Percentiles rank a stretch among this genome's conserved stretches.
Evolutionary conservation across 768 basidiomycete species (phyloP).

Genomic region (Serendipita vermifera): DNA sequence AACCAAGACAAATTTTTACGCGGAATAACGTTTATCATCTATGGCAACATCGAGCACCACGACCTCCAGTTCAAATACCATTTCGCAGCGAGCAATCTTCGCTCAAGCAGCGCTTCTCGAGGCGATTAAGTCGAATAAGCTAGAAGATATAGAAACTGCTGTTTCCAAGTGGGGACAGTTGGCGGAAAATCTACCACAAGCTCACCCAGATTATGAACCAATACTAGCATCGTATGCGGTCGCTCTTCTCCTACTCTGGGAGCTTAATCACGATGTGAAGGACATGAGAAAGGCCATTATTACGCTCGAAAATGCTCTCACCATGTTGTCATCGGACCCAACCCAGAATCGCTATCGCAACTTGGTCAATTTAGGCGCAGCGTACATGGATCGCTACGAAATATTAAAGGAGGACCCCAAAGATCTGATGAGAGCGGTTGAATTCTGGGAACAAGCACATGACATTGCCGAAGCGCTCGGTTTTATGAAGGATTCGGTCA

Average conservation of each 20-base stretch:
- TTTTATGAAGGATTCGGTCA: not conserved
- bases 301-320: constrained; percentile 3
- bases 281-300: constrained; percentile 4
- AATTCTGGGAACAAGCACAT: constrained; percentile 1
- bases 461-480: not conserved
- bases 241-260: constrained; percentile 1
- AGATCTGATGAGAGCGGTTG: not conserved
- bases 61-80: too few relatives aligned
- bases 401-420: not conserved
- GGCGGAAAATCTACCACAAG: not conserved
- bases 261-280: not conserved
- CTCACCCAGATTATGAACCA: constrained; percentile 5
- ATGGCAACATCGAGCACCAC: too few relatives aligned
- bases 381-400: not conserved
- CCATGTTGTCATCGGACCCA: not conserved
- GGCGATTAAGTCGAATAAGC: not conserved
- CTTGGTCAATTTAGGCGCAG: not conserved
- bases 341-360: constrained; percentile 4
- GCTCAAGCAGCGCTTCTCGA: constrained; percentile 2
- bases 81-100: not conserved
- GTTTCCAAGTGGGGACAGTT: not conserved
- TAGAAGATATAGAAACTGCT: not conserved
- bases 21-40: too few relatives aligned
- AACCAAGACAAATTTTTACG: too few relatives aligned
- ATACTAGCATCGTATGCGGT: not conserved